Conservation (phyloP, 345 rosid species). For the Psidium guajava region DNA sequence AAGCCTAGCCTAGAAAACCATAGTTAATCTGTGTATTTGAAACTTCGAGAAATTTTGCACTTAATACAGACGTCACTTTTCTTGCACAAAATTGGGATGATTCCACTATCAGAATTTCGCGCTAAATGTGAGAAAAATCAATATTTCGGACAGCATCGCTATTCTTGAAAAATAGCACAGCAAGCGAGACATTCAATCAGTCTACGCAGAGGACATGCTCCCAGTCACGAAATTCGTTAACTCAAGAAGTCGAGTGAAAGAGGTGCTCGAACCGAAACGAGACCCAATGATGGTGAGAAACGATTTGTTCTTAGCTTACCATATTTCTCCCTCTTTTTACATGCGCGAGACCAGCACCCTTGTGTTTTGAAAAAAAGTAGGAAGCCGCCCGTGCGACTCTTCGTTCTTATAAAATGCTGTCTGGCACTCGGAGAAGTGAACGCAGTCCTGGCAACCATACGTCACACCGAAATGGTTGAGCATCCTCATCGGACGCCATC, state of each 20-base stretch:
- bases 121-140: not conserved
- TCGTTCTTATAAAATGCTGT: not conserved
- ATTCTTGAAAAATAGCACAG: too few relatives aligned
- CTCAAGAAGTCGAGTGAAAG: not conserved
- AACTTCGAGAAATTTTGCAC: not conserved
- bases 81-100: not conserved
- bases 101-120: not conserved
- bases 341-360: not conserved
- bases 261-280: not conserved
- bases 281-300: not conserved
- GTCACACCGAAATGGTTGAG: too few relatives aligned
- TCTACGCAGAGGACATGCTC: too few relatives aligned
- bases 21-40: not conserved
- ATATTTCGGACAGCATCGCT: not conserved
- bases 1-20: not conserved
- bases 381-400: not conserved
- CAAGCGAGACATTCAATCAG: too few relatives aligned
- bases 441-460: not conserved
- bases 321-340: not conserved
- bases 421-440: not conserved
- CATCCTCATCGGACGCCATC: too few relatives aligned
- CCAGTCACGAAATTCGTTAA: not conserved
- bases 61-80: not conserved
- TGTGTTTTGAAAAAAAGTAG: not conserved
- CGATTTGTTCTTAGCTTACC: not conserved